Conservation (phyloP, 805 yeast genomes). For the Yarrowia osloensis region DNA sequence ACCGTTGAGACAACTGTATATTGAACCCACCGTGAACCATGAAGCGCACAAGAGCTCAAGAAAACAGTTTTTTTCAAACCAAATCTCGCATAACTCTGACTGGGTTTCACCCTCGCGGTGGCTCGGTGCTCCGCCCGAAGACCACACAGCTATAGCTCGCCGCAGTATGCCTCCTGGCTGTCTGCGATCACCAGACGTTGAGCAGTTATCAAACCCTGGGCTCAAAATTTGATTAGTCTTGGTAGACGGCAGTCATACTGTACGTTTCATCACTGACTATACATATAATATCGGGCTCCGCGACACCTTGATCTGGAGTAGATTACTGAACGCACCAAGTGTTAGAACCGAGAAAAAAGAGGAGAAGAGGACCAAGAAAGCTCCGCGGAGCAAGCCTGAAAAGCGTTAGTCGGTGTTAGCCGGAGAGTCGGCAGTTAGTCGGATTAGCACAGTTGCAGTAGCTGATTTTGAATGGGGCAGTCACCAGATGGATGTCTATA, state of each 20-base stretch:
- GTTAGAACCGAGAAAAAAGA: not conserved
- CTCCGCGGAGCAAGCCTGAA: constrained; percentile 13
- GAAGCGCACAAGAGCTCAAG: not conserved
- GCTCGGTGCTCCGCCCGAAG: not conserved
- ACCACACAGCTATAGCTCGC: not conserved
- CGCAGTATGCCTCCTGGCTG: not conserved
- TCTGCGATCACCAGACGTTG: not conserved
- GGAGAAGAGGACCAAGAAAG: not conserved
- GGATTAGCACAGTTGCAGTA: not conserved
- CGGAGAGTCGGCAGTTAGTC: no score
- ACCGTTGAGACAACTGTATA: not conserved
- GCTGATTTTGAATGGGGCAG: no score
- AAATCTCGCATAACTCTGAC: not conserved
- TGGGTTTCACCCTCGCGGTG: constrained; percentile 1
- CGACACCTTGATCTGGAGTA: constrained; percentile 7
- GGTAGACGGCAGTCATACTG: no score
- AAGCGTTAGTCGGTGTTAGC: not conserved
- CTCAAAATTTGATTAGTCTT: not conserved
- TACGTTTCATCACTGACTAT: constrained; percentile 7
- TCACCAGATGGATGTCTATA: no score
- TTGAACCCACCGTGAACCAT: not conserved
- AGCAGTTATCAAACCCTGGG: not conserved
- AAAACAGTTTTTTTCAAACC: not conserved
- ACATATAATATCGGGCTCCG: not conserved
- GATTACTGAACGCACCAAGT: not conserved